Evolutionary conservation across 768 basidiomycete species (phyloP).

Genomic region (Pleurotus giganteus): DNA sequence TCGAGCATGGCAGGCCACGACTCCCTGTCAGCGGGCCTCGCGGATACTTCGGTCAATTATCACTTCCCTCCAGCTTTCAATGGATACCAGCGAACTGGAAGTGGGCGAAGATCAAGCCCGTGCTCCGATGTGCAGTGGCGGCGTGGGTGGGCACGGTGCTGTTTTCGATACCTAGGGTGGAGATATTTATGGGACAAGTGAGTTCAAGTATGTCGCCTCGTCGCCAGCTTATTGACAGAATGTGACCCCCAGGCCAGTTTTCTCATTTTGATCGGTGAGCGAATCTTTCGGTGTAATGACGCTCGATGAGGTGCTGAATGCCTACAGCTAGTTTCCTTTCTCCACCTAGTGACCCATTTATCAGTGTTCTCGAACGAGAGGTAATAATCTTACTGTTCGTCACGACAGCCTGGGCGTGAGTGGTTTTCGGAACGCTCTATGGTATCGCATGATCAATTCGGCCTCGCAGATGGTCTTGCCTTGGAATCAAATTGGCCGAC

Average conservation of each 20-base stretch:
- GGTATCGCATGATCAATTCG: conserved; percentile 2
- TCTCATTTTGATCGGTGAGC: conserved; percentile 57
- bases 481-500: conserved; percentile 63
- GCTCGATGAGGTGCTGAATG: conserved; percentile 3
- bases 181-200: conserved; percentile 58
- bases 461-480: conserved; percentile 55
- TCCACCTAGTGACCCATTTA: conserved; percentile 66
- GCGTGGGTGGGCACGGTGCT: conserved; percentile 62
- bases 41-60: background rate
- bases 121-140: conserved; percentile 56
- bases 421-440: conserved; percentile 11
- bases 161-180: conserved; percentile 52
- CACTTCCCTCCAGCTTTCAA: conserved; percentile 29
- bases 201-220: conserved; percentile 11
- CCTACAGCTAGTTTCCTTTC: conserved; percentile 57
- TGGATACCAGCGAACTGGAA: conserved; percentile 62
- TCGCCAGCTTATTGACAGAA: background rate
- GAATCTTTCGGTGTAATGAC: background rate
- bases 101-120: conserved; percentile 61
- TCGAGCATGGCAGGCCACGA: background rate
- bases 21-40: background rate
- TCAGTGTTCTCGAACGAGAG: conserved; percentile 68
- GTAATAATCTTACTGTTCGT: conserved; percentile 49
- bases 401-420: conserved; percentile 58
- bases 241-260: conserved; percentile 51